Percentiles rank a stretch among this genome's conserved stretches.
These are phyloP conservation scores for Akanthomyces dipterigenus DNA, from an alignment of 2,329 filamentous ascomycete genomes.

Conservation along the genomic window DNA sequence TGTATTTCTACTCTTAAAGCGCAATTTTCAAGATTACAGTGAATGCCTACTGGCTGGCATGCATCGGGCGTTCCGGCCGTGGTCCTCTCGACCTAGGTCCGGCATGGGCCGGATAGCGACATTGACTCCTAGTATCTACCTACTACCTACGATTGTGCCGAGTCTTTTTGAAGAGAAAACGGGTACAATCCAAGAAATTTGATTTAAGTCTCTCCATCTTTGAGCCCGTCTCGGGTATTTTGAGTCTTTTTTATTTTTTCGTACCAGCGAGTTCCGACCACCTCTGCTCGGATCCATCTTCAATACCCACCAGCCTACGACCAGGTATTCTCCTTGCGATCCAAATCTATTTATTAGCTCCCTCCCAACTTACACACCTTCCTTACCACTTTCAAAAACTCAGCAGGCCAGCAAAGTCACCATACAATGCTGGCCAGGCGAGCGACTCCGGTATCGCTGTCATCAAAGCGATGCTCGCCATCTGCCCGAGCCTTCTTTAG, in stretches of 20 bases:
- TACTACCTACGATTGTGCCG: no score
- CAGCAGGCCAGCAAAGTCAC: background rate
- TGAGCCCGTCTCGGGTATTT: background rate
- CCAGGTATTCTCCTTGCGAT: background rate
- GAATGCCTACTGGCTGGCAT: no score
- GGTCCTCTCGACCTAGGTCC: background rate
- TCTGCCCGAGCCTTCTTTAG: conserved; percentile 27
- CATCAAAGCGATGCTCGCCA: background rate
- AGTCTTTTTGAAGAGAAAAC: background rate
- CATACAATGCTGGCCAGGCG: background rate
- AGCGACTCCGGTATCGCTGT: background rate
- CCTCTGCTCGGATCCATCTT: background rate
- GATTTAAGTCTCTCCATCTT: background rate
- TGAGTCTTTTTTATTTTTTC: background rate
- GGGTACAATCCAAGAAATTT: background rate
- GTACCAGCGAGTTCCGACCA: background rate
- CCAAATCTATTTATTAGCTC: background rate
- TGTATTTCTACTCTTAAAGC: background rate
- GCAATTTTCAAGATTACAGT: background rate
- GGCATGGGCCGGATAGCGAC: background rate
- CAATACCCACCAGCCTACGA: background rate
- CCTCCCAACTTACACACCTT: conserved; percentile 1
- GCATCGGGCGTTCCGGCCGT: conserved; percentile 6
- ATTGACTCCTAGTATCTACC: background rate
- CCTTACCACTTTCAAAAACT: background rate